A percentile compares a stretch with the other conserved stretches of the same genome.
Evolutionary conservation across 768 basidiomycete genomes (phyloP).

Genomic region (Calocybe cyanea): DNA sequence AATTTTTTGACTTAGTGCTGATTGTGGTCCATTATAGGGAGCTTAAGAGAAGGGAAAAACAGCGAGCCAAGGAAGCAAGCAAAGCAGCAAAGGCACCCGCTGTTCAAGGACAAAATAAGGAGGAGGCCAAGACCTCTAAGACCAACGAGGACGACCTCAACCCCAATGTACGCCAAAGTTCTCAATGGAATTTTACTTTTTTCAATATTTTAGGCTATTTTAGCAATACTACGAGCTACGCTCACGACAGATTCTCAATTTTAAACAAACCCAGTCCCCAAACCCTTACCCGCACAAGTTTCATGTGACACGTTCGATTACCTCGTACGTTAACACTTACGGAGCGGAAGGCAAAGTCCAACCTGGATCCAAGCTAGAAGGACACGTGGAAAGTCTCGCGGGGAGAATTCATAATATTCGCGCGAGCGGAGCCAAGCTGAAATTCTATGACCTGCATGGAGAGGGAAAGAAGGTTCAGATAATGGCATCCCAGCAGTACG

Average conservation of each 20-base stretch:
- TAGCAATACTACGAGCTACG: conserved; percentile 98
- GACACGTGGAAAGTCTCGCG: conserved; percentile 62
- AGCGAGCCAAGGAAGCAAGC: conserved; percentile 74
- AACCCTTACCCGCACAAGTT: conserved; percentile 99
- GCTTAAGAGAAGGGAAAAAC: conserved; percentile 90
- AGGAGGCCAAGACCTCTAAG: conserved; percentile 35
- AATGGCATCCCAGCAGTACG: conserved; percentile 83
- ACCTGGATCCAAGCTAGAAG: conserved; percentile 62
- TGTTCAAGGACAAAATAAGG: conserved; percentile 35
- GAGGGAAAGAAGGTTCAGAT: conserved; percentile 95
- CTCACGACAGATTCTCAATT: conserved; percentile 79
- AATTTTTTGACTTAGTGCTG: conserved; percentile 20
- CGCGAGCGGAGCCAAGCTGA: conserved; percentile 74
- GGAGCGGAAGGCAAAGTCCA: conserved; percentile 68
- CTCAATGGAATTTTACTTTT: neutral
- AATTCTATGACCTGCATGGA: conserved; percentile 91
- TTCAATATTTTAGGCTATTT: conserved; percentile 1
- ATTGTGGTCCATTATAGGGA: conserved; percentile 53
- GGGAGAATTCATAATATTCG: conserved; percentile 93
- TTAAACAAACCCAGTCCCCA: conserved; percentile 80
- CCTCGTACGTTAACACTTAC: conserved; percentile 69
- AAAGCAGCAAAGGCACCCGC: conserved; percentile 40
- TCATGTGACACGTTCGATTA: conserved; percentile 75
- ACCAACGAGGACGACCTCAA: conserved; percentile 80
- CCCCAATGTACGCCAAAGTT: conserved; percentile 75